A percentile compares a stretch with the other conserved stretches of the same genome.
Evolutionary conservation across 2,329 filamentous ascomycete species (phyloP).

Genomic region (Monosporascus sp.): DNA sequence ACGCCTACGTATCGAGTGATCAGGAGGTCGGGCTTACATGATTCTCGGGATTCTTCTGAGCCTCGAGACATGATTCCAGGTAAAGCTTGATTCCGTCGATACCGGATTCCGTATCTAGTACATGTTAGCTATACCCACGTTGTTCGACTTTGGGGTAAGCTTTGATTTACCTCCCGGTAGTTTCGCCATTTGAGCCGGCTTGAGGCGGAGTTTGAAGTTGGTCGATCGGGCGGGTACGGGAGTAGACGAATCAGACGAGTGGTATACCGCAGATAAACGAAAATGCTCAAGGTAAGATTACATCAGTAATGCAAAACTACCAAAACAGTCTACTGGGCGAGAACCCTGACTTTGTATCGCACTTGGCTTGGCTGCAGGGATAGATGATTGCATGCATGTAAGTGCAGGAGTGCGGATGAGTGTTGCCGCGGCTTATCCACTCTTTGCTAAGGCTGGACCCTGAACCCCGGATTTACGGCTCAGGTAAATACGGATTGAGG

Average conservation of each 20-base stretch:
- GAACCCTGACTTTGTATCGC: too few relatives aligned
- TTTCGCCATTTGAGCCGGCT: background rate
- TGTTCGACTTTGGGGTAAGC: background rate
- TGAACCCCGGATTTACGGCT: too few relatives aligned
- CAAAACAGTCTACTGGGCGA: too few relatives aligned
- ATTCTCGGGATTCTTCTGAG: constrained; percentile 5
- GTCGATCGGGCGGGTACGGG: background rate
- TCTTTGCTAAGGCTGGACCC: too few relatives aligned
- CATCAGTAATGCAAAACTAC: too few relatives aligned
- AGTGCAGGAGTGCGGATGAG: too few relatives aligned
- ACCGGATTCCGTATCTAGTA: background rate
- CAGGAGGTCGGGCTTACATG: constrained; percentile 4
- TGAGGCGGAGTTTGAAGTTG: background rate
- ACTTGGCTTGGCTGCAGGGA: too few relatives aligned
- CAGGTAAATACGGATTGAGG: too few relatives aligned
- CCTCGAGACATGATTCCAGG: constrained; percentile 3
- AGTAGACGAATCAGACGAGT: background rate
- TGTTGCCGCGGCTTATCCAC: too few relatives aligned
- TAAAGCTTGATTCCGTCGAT: constrained; percentile 7
- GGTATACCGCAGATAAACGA: background rate
- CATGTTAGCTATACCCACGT: background rate
- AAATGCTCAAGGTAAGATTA: too few relatives aligned
- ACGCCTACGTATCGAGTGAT: too few relatives aligned
- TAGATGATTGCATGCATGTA: too few relatives aligned
- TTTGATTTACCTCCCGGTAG: background rate